Conservation (phyloP, 2,329 filamentous ascomycete genomes). For the Alternaria conjuncta region DNA sequence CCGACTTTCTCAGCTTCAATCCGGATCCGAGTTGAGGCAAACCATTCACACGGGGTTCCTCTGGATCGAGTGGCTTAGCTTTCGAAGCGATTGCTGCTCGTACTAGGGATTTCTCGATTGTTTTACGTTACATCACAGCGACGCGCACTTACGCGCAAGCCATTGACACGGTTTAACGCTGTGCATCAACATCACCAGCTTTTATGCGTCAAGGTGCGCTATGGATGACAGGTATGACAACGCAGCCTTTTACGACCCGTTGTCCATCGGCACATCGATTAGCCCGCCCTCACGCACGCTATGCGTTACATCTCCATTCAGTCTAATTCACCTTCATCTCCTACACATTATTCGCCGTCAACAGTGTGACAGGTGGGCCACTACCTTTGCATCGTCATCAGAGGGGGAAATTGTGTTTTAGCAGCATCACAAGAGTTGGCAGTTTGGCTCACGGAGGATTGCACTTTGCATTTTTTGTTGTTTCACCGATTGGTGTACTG, state of each 20-base stretch:
- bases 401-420: not conserved
- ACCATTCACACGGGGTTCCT: not conserved
- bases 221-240: not conserved
- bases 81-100: not conserved
- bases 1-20: conserved; percentile 16
- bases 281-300: not conserved
- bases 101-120: not conserved
- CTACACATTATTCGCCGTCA: not conserved
- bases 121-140: not conserved
- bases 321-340: not conserved
- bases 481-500: not conserved
- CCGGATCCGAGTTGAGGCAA: not conserved
- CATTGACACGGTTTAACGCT: not conserved
- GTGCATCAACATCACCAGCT: not conserved
- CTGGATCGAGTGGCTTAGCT: not conserved
- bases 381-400: not conserved
- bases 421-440: not conserved
- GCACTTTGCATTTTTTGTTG: not conserved
- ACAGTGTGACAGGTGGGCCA: not conserved
- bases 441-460: not conserved
- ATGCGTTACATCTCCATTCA: not conserved
- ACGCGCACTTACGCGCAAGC: not conserved
- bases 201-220: not conserved
- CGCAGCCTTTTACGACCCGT: not conserved
- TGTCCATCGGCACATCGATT: not conserved